Evolutionary conservation across 2,329 filamentous ascomycete genomes (phyloP).

Genomic region (Curvularia sp.): DNA sequence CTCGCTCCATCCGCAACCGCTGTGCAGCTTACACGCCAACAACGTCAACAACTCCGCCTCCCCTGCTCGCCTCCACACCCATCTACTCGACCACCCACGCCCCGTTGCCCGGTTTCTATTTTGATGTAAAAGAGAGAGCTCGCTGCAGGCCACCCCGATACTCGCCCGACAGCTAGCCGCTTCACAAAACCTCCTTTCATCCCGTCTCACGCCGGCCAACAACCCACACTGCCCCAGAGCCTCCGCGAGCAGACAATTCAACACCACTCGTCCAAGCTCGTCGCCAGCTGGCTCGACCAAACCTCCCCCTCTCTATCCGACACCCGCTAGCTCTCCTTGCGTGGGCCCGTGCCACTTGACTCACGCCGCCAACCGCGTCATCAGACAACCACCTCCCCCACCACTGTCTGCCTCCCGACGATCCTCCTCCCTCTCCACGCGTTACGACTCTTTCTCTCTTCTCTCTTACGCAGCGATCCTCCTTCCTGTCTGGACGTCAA

Average conservation of each 20-base stretch:
- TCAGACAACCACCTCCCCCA: constrained; percentile 26
- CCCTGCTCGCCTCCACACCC: constrained; percentile 11
- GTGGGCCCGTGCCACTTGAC: constrained; percentile 48
- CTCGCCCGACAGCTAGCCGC: constrained; percentile 24
- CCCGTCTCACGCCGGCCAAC: constrained; percentile 23
- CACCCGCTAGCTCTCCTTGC: constrained; percentile 32
- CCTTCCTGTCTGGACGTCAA: constrained; percentile 42
- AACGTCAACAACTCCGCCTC: constrained; percentile 21
- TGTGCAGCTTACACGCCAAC: constrained; percentile 30
- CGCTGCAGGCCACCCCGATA: constrained; percentile 39
- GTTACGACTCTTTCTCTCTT: constrained; percentile 43
- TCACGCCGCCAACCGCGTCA: constrained; percentile 42
- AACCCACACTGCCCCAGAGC: constrained; percentile 14
- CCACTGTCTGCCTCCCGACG: constrained; percentile 39
- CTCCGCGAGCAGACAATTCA: neutral
- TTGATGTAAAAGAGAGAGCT: constrained; percentile 43
- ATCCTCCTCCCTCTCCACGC: constrained; percentile 42
- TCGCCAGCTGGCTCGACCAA: constrained; percentile 35
- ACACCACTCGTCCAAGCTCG: constrained; percentile 17
- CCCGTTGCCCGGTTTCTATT: constrained; percentile 32
- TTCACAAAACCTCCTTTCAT: constrained; percentile 22
- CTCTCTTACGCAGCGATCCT: constrained; percentile 48
- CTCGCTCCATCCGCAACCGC: constrained; percentile 38
- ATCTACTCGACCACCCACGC: constrained; percentile 40
- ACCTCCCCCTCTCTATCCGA: constrained; percentile 25